These are phyloP conservation scores for Penicillium freii DNA, from an alignment of 2,329 filamentous ascomycete genomes.

Conservation along the genomic window DNA sequence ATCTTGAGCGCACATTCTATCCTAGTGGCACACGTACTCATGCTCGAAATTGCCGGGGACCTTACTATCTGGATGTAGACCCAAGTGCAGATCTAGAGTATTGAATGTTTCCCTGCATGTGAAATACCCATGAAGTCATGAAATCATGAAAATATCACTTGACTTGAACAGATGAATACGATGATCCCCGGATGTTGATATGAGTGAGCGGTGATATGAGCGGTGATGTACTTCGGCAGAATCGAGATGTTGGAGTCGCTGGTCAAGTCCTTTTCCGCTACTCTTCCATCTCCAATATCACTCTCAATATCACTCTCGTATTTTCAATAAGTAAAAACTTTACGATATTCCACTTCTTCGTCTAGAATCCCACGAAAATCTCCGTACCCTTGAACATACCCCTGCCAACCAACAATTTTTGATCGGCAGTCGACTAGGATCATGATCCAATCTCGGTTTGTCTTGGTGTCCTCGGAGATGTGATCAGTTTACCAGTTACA, in stretches of 20 bases:
- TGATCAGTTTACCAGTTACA: neutral
- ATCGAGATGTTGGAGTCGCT: neutral
- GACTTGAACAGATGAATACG: neutral
- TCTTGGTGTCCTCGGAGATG: neutral
- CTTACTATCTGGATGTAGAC: slow-evolving; percentile 31
- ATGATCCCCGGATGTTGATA: neutral
- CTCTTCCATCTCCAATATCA: neutral
- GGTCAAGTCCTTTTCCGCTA: neutral
- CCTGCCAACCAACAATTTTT: neutral
- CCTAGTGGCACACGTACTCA: neutral
- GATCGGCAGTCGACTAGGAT: neutral
- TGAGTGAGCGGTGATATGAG: neutral
- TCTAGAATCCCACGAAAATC: neutral
- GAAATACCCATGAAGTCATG: neutral
- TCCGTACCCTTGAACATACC: neutral
- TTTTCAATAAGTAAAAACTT: neutral
- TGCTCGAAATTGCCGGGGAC: slow-evolving; percentile 4
- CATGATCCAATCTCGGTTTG: neutral
- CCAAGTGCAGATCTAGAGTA: slow-evolving; percentile 20
- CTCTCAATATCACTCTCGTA: neutral
- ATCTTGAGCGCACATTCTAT: neutral
- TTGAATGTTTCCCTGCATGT: slow-evolving; percentile 2
- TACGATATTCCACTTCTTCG: neutral
- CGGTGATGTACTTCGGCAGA: neutral
- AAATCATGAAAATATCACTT: neutral